Conservation (phyloP, 2,329 filamentous ascomycete genomes). For the Diaporthe ilicicola region DNA sequence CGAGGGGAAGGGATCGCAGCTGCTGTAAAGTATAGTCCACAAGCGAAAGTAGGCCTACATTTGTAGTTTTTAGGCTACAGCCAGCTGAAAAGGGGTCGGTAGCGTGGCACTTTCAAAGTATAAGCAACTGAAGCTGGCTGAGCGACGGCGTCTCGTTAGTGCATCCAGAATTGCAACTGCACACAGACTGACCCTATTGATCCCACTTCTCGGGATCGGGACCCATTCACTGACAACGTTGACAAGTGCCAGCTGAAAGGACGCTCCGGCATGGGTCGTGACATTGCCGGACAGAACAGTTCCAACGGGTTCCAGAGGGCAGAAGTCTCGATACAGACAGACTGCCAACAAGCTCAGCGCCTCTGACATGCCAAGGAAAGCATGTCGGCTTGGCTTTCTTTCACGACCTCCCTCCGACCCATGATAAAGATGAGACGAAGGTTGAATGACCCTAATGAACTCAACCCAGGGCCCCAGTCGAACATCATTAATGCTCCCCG, state of each 20-base stretch:
- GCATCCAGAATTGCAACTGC: too few species aligned
- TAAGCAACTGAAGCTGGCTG: not conserved
- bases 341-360: constrained; percentile 10
- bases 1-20: not conserved
- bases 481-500: constrained; percentile 6
- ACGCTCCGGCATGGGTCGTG: not conserved
- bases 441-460: not conserved
- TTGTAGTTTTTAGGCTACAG: not conserved
- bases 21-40: not conserved
- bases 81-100: not conserved
- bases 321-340: not conserved
- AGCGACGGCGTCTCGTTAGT: constrained; percentile 2
- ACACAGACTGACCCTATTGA: not conserved
- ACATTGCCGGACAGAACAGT: not conserved
- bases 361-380: constrained; percentile 14
- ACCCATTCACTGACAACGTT: not conserved
- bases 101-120: not conserved
- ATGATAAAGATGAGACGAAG: constrained; percentile 15
- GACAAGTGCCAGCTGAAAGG: not conserved
- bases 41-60: not conserved
- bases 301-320: not conserved
- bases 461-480: not conserved
- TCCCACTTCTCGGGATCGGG: not conserved
- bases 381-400: constrained; percentile 1
- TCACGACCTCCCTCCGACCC: not conserved